These are phyloP conservation scores for Alternaria triticimaculans DNA, from an alignment of 2,329 filamentous ascomycete species.

Conservation along the genomic window DNA sequence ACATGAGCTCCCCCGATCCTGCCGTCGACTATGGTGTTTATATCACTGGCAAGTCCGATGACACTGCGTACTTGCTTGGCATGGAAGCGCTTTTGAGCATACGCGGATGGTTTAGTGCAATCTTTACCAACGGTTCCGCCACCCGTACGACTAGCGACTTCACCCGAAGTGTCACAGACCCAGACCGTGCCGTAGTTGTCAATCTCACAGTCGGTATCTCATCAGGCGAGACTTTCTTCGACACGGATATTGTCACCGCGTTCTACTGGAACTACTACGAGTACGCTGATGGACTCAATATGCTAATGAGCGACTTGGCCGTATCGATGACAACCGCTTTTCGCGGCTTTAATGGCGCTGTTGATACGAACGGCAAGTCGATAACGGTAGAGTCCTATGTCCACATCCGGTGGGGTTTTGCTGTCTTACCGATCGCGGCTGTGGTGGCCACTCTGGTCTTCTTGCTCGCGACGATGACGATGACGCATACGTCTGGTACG, in stretches of 20 bases:
- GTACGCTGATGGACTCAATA: conserved; percentile 16
- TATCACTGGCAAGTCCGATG: conserved; percentile 5
- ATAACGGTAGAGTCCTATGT: conserved; percentile 18
- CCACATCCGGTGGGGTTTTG: conserved; percentile 20
- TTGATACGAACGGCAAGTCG: conserved; percentile 12
- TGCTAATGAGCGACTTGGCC: conserved; percentile 21
- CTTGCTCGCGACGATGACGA: conserved; percentile 13
- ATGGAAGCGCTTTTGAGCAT: conserved; percentile 20
- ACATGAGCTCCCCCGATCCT: conserved; percentile 15
- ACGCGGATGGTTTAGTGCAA: conserved; percentile 19
- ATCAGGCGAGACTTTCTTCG: conserved; percentile 22
- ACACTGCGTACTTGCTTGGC: conserved; percentile 11
- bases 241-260: conserved; percentile 19
- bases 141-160: conserved; percentile 21
- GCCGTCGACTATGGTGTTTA: conserved; percentile 17
- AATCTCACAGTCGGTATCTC: conserved; percentile 24
- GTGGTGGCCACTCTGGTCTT: conserved; percentile 16
- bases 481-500: conserved; percentile 16
- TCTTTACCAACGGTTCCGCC: conserved; percentile 23
- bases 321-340: conserved; percentile 24
- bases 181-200: conserved; percentile 19
- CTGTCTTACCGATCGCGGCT: conserved; percentile 13
- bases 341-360: conserved; percentile 17
- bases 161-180: conserved; percentile 19
- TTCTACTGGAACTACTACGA: conserved; percentile 26